Base-by-base conservation (phyloP, 176 grass and related monocot genomes). In the Elaeis guineensis region DNA sequence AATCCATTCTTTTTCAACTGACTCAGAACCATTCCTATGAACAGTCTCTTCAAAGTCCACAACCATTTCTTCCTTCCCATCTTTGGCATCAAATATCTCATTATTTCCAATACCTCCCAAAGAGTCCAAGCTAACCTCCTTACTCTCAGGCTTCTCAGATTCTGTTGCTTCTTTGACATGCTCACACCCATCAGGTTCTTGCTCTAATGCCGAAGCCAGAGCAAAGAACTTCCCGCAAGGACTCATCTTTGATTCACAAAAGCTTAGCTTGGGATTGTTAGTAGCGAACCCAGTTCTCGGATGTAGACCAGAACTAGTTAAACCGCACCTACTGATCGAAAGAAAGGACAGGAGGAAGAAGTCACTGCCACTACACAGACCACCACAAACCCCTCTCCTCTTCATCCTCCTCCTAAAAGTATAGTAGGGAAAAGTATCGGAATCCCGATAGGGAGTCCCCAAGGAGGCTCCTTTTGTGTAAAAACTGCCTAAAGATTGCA, bases 401-500 rank as follows among this genome's bases (percentile, higher is more conserved):
- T 61, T 71, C 69, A 23, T 71, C 23, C 44, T 48, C 54, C 16
- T 70, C 68, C 68, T 60, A 22, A 52, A 19, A 16, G 16, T 29
- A 60, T 15, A 21, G 44, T 44, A 29, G 51, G 11, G 16, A 16
- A 52, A 29, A 28, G 54, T 49, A 57, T 23, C 67, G 49, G 20
- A 69, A 39, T 69, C 66, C 19, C n/a, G 21, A 69, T 50, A 55
- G 48, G 56, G 5, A 18, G 69, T 17, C 9, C 17, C 14, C 22
- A 71, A 51, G 23, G 48, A 51, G 17, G 57, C 16, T 18, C 57
- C 56, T 52, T 61, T 71, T 0, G 17, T 11, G 44, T 52, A 51
- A 20, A 61, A 60, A 50, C 19, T 19, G 29, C 44, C 61, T 20
- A 71, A 28, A 71, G 21, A 71, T 60, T 71, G 69, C 69, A 71